Percentiles rank a stretch among this genome's conserved stretches.
Conservation (phyloP, 2,329 filamentous ascomycete species). For the Exophiala oligosperma region DNA sequence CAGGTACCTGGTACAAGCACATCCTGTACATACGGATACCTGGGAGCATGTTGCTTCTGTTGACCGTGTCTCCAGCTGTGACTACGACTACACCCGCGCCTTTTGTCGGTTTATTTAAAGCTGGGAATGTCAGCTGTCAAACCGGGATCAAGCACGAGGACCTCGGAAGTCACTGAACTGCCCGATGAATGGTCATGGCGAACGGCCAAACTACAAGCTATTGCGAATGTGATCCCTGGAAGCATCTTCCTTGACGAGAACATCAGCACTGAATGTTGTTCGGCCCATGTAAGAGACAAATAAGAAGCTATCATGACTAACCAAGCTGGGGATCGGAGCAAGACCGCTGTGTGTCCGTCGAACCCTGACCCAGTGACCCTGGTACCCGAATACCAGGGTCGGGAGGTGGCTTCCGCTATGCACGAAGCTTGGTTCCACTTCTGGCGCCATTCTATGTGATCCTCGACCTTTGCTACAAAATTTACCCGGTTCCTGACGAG, state of each 20-base stretch:
- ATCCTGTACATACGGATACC: too few relatives aligned
- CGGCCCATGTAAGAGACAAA: background rate
- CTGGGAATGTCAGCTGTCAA: background rate
- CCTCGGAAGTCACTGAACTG: background rate
- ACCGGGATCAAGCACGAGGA: background rate
- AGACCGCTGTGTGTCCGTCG: slow-evolving; percentile 9
- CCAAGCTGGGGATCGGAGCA: slow-evolving; percentile 18
- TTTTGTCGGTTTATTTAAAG: background rate
- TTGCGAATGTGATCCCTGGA: background rate
- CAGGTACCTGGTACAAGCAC: too few relatives aligned
- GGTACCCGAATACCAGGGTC: slow-evolving; percentile 22
- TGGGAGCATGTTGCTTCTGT: too few relatives aligned
- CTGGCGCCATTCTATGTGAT: slow-evolving; percentile 1
- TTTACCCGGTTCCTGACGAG: slow-evolving; percentile 22
- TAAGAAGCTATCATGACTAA: slow-evolving; percentile 2
- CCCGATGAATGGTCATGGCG: background rate
- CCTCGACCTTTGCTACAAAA: slow-evolving; percentile 7
- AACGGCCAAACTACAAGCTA: background rate
- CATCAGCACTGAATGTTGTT: background rate
- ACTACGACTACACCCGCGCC: background rate
- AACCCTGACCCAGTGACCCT: background rate
- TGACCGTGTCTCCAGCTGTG: background rate
- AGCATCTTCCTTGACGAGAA: background rate
- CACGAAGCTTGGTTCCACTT: slow-evolving; percentile 10
- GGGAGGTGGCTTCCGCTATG: slow-evolving; percentile 24